Evolutionary conservation across 2,329 filamentous ascomycete species (phyloP), one percentile per base, ranked within the genome.

Genomic region (Microsporum ferrugineum): DNA sequence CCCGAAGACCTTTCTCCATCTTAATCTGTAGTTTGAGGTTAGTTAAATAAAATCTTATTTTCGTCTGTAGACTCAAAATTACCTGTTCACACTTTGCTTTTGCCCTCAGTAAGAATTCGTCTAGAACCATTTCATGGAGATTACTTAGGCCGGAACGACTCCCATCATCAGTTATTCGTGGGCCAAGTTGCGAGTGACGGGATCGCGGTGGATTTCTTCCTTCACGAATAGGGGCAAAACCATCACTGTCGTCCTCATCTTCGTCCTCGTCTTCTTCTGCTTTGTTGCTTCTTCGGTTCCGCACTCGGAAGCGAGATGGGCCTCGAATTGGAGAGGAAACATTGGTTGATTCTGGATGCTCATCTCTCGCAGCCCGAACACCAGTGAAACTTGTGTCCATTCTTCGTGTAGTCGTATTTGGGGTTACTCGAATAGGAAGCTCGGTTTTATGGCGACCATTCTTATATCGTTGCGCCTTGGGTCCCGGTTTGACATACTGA

Each of bases 281-380:
- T 5, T 34, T 38, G 33, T 39, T 10, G 17, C 36, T 27, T 23
- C 36, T 38, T 39, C 23, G 29, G 12, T 31, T 45, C 57, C 67
- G 65, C 41, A 70, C 65, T n/a, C 71, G 72, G 33, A 72, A 73
- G 36, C 71, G 66, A 53, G 75, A 71, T 31, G 77, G 74, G 58
- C 77, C 72, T 66, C 81, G 79, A 8, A 84, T 68, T 2, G 85
- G 85, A 17, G 85, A 87, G 0, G 86, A 86, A 2, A 88, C 78
- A 65, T 87, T 84, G 1, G 86, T 88, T 0, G 86, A 88, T 60
- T 80, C 73, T 2, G 84, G 83, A 68, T 80, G 76, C 33, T 79
- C 76, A 49, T 77, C 71, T 33, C 72, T 74, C 36, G 70, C 64
- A 43, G 72, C 70, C 51, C 68, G 66, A 45, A 71, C 68, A 47